These are phyloP conservation scores for Odontarrhena argentea DNA, from an alignment of 345 rosid species.

Conservation along the genomic window DNA sequence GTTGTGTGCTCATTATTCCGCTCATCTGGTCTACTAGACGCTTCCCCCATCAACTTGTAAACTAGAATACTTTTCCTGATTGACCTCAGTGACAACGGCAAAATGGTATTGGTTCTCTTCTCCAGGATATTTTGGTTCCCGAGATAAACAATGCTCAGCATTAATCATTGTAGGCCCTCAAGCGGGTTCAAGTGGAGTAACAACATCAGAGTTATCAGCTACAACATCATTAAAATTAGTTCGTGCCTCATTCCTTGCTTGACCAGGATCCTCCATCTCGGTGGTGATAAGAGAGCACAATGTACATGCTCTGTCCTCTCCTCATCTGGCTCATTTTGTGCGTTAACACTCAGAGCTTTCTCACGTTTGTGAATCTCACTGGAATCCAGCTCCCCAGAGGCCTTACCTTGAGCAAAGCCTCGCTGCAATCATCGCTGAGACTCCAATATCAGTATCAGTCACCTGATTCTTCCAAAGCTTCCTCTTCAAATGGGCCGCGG, in stretches of 20 bases:
- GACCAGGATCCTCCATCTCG: conserved; percentile 48
- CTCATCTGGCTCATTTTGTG: conserved; percentile 42
- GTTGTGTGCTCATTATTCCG: conserved; percentile 41
- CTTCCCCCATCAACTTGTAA: conserved; percentile 44
- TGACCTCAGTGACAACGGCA: conserved; percentile 41
- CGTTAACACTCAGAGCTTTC: conserved; percentile 30
- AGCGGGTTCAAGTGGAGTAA: conserved; percentile 40
- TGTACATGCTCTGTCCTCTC: conserved; percentile 48
- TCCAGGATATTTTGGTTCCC: conserved; percentile 39
- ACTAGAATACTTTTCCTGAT: conserved; percentile 46
- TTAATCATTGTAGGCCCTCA: conserved; percentile 35
- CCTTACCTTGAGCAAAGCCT: conserved; percentile 87
- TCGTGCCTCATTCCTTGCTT: conserved; percentile 38
- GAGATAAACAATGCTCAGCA: conserved; percentile 45
- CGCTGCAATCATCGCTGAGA: conserved; percentile 99
- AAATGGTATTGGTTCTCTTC: conserved; percentile 30
- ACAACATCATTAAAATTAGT: conserved; percentile 28
- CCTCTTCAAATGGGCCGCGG: conserved; percentile 98
- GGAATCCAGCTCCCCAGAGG: conserved; percentile 40
- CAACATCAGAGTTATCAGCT: conserved; percentile 39
- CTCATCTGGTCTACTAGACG: conserved; percentile 42
- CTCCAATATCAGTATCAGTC: conserved; percentile 98
- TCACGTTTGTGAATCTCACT: conserved; percentile 36
- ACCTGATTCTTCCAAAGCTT: conserved; percentile 99
- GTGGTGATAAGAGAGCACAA: conserved; percentile 49